A percentile compares a stretch with the other conserved stretches of the same genome.
phyloP scores from a whole-genome alignment of 352 stramenopile species.

The Pythium rishiriense region DNA sequence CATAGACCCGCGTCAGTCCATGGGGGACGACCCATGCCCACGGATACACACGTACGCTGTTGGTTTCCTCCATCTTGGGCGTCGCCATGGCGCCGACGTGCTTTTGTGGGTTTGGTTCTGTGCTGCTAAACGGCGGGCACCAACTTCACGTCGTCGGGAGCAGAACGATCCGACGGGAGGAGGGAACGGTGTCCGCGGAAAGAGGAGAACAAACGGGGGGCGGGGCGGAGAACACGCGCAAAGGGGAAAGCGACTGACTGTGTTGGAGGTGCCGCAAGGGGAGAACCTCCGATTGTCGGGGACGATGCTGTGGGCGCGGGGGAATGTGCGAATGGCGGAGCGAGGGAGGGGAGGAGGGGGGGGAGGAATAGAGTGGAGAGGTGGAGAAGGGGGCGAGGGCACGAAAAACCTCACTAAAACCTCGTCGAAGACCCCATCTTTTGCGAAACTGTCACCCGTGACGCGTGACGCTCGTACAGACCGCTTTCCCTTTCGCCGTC shows the following conservation, averaged over 20 bases:
- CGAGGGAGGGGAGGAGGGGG: not conserved
- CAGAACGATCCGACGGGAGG: slow-evolving; percentile 31
- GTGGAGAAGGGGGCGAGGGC: slow-evolving; percentile 25
- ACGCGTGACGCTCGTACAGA: slow-evolving; percentile 71
- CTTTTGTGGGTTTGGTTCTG: not conserved
- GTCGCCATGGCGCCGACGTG: slow-evolving; percentile 58
- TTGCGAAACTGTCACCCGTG: slow-evolving; percentile 46
- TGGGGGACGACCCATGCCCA: not conserved
- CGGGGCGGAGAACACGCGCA: slow-evolving; percentile 6
- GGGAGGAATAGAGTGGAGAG: slow-evolving; percentile 26
- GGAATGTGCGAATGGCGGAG: slow-evolving; percentile 34
- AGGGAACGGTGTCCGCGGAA: not conserved
- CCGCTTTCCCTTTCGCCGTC: slow-evolving; percentile 21
- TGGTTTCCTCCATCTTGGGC: slow-evolving; percentile 83
- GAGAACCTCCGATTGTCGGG: slow-evolving; percentile 1
- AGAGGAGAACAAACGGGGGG: slow-evolving; percentile 27
- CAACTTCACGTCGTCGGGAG: not conserved
- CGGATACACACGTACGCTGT: slow-evolving; percentile 20
- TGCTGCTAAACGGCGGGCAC: not conserved
- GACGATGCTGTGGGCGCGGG: slow-evolving; percentile 15
- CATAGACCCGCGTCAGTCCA: not conserved
- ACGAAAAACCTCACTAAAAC: slow-evolving; percentile 35
- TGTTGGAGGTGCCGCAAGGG: not conserved
- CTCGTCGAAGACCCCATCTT: slow-evolving; percentile 14
- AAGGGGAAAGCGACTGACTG: not conserved